Evolutionary conservation across 129 eudicot genomes (phyloP), one percentile per base, ranked within the genome.

Genomic region (Lactuca saligna): DNA sequence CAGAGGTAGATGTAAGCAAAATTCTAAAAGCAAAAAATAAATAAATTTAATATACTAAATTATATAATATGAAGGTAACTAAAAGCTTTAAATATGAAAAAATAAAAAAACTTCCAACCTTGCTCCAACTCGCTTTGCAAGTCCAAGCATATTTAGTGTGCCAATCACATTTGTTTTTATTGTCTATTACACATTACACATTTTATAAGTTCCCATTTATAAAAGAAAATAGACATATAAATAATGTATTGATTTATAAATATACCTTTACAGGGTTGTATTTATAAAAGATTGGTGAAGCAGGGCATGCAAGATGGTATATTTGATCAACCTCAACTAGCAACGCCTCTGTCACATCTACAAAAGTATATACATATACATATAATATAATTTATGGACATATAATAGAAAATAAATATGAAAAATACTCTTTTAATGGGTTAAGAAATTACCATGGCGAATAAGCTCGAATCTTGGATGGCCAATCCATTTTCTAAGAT

Each of bases 121-220:
- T 72, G 97, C 97, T 75, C 97, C 97, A 3, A 87, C 95, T 58
- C 97, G 87, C 89, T 91, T 91, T 61, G 97, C 97, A 57, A 91
- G 95, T 68, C 97, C 97, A 67, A 91, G 81, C 95, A 91, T 87
- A 79, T 91, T 87, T 65, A 91, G 70, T 0, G 95, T 91, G 67
- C 97, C 97, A 71, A 91, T 91, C 49, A 91, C 97, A 63, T 87
- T 91, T 31, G 97, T 91, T 78, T 91, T 91, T 63, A 91, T 91
- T 16, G 97, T 91, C 95, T 91, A 85, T 61, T n/a, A 75, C 54
- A 73, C 41, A 44, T 73, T 73, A 32, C 38, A 79, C 60, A 55
- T 46, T 31, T 17, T 62, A 25, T 17, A 39, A 64, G 10, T 16
- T 44, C 3, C 12, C 7, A 9, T 54, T 50, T 69, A 50, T 20